phyloP scores from a whole-genome alignment of 257 asterid species.

The Cynanchum wilfordii region DNA sequence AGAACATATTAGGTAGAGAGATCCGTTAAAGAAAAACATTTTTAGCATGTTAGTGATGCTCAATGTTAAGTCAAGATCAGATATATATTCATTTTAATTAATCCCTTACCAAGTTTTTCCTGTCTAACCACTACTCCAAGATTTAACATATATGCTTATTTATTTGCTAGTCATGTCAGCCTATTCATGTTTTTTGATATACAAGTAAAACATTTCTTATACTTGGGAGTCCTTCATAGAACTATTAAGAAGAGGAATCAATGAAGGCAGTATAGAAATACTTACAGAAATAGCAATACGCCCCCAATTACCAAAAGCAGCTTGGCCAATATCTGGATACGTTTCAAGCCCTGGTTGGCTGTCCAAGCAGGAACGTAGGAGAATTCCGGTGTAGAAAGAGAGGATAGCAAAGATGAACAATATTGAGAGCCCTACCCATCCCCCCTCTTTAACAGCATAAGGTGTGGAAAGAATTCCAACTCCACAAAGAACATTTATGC shows the following conservation, averaged over 20 bases:
- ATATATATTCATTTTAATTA: not conserved
- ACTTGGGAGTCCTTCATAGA: not conserved
- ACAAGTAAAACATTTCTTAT: not conserved
- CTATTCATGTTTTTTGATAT: not conserved
- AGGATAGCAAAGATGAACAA: slow-evolving; percentile 61
- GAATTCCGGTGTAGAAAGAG: slow-evolving; percentile 90
- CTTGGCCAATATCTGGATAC: slow-evolving; percentile 97
- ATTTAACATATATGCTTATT: not conserved
- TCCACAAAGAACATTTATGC: slow-evolving; percentile 90
- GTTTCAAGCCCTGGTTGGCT: slow-evolving; percentile 95
- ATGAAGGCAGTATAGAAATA: not conserved
- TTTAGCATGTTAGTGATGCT: not conserved
- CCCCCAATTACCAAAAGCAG: slow-evolving; percentile 86
- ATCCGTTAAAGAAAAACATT: not conserved
- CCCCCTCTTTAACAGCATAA: slow-evolving; percentile 89
- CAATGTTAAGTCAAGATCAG: not conserved
- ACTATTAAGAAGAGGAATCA: not conserved
- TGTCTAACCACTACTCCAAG: not conserved
- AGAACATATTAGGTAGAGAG: not conserved
- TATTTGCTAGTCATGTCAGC: not conserved
- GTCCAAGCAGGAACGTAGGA: slow-evolving; percentile 74
- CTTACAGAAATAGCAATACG: slow-evolving; percentile 81
- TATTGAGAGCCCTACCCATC: slow-evolving; percentile 86
- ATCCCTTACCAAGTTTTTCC: not conserved
- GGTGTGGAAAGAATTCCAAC: slow-evolving; percentile 98